Conservation (phyloP, 768 basidiomycete genomes). For the Leccinum broughii region DNA sequence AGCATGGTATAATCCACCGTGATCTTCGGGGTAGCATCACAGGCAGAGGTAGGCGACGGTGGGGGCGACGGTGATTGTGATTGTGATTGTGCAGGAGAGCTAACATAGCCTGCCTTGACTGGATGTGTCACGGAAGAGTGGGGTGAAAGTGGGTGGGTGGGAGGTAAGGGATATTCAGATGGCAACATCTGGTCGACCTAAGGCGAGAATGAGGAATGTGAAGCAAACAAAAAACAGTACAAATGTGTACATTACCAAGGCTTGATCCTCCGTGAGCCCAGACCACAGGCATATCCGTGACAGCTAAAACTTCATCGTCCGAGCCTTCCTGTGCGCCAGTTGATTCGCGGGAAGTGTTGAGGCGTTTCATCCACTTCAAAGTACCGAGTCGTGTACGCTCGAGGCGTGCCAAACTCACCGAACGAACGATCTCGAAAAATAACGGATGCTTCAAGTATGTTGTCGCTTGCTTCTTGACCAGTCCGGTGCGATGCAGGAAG, state of each 20-base stretch:
- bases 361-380: constrained; percentile 27
- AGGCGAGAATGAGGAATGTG: neutral
- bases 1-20: constrained; percentile 8
- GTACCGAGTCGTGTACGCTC: constrained; percentile 10
- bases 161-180: constrained; percentile 35
- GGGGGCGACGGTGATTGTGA: neutral
- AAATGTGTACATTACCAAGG: constrained; percentile 31
- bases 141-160: constrained; percentile 24
- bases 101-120: constrained; percentile 9
- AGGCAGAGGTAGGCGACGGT: neutral
- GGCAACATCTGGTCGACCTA: constrained; percentile 40
- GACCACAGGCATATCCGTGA: constrained; percentile 6
- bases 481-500: constrained; percentile 45
- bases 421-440: constrained; percentile 42
- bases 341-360: neutral
- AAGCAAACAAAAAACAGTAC: constrained; percentile 1
- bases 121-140: constrained; percentile 19
- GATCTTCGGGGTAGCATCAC: constrained; percentile 11
- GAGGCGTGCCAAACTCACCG: constrained; percentile 9
- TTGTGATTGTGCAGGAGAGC: neutral
- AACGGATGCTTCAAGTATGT: constrained; percentile 43
- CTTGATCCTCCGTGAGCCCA: constrained; percentile 24
- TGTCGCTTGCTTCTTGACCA: constrained; percentile 38
- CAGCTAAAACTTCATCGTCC: constrained; percentile 7
- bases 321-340: constrained; percentile 13